These are phyloP conservation scores for Heritiera fomes DNA, from an alignment of 345 rosid genomes.

Conservation along the genomic window DNA sequence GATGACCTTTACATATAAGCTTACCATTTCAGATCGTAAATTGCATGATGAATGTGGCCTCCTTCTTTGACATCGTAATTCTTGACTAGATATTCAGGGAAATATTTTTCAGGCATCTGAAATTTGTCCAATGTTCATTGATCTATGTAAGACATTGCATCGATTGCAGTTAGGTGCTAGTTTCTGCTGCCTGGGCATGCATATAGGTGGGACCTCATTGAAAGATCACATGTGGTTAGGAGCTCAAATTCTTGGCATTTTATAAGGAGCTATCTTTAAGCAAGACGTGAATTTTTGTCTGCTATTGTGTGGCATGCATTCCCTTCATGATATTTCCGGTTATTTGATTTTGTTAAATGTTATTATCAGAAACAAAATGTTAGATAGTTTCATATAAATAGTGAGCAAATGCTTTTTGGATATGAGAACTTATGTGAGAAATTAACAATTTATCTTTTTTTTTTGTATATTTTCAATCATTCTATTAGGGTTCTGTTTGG, in stretches of 20 bases:
- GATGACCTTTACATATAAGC: background rate
- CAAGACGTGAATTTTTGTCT: background rate
- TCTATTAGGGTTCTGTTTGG: background rate
- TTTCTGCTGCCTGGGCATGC: background rate
- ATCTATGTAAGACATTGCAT: background rate
- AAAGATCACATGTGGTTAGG: background rate
- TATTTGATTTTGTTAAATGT: background rate
- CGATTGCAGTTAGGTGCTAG: background rate
- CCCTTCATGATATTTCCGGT: background rate
- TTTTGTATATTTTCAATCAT: background rate
- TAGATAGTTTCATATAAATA: background rate
- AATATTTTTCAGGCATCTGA: conserved; percentile 1
- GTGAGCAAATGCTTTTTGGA: background rate
- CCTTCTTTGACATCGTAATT: background rate
- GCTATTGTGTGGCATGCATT: background rate
- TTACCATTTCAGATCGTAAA: background rate
- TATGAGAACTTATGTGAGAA: background rate
- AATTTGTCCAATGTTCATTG: background rate
- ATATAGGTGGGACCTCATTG: background rate
- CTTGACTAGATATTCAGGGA: background rate
- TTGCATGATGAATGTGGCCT: background rate
- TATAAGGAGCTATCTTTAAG: background rate
- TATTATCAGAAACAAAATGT: background rate
- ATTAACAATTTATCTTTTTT: background rate
- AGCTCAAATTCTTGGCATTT: background rate